A percentile compares a stretch with the other conserved stretches of the same genome.
These are phyloP conservation scores for Gracilariopsis chorda DNA, from an alignment of 23 red algal species.

Conservation along the genomic window DNA sequence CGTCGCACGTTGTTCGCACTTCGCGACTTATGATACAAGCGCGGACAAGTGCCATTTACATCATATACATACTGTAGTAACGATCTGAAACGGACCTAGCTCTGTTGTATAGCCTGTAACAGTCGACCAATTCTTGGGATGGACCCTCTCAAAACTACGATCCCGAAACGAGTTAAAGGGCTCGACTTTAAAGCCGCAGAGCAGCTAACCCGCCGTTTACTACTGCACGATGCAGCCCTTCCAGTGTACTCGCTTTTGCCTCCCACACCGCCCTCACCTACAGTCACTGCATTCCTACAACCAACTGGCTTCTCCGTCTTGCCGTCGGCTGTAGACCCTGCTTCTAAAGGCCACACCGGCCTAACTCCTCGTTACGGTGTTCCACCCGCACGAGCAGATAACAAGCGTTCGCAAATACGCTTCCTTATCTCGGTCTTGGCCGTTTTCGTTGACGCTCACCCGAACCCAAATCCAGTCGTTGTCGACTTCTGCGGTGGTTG, in stretches of 20 bases:
- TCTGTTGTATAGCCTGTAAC: no score
- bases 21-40: no score
- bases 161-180: conserved; percentile 1
- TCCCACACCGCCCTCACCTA: not conserved
- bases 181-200: conserved; percentile 49
- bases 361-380: not conserved
- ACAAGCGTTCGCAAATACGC: conserved; percentile 34
- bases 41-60: no score
- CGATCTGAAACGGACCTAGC: no score
- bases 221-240: not conserved
- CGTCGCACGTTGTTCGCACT: no score
- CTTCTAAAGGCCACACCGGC: not conserved
- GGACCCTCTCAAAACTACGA: not conserved
- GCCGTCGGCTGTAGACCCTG: conserved; percentile 36
- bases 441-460: not conserved
- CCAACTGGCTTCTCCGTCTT: not conserved
- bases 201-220: conserved; percentile 8
- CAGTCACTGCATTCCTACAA: not conserved
- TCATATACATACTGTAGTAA: no score
- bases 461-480: not conserved
- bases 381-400: conserved; percentile 21
- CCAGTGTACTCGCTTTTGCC: conserved; percentile 18
- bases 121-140: no score
- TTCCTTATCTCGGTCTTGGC: conserved; percentile 25
- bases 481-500: conserved; percentile 77